Percentiles rank a stretch among this genome's conserved stretches.
Evolutionary conservation across 2,329 filamentous ascomycete species (phyloP).

Genomic region (Hypoxylon sp.): DNA sequence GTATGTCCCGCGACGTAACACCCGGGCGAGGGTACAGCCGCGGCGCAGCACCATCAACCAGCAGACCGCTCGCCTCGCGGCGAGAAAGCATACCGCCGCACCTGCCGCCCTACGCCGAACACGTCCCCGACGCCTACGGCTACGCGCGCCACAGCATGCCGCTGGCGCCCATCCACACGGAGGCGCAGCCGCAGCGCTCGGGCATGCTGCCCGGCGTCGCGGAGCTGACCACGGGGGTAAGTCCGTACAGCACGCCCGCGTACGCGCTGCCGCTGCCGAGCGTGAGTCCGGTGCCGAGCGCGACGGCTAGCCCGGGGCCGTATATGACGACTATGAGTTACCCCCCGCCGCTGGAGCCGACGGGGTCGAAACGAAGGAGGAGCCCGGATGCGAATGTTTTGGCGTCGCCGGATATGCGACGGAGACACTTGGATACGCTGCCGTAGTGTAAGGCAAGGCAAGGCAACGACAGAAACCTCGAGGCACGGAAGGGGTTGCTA

Average conservation of each 20-base stretch:
- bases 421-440: constrained; percentile 56
- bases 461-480: constrained; percentile 38
- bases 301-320: constrained; percentile 60
- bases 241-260: constrained; percentile 70
- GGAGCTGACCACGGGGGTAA: constrained; percentile 74
- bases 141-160: constrained; percentile 55
- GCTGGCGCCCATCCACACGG: constrained; percentile 67
- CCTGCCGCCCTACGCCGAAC: constrained; percentile 47
- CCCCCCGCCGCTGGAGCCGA: constrained; percentile 57
- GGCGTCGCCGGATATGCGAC: constrained; percentile 61
- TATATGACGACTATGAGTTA: constrained; percentile 54
- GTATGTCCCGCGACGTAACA: constrained; percentile 59
- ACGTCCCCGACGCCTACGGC: constrained; percentile 23
- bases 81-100: constrained; percentile 57
- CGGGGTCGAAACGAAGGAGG: constrained; percentile 65
- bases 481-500: constrained; percentile 25
- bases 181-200: constrained; percentile 56
- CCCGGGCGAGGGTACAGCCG: constrained; percentile 62
- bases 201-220: constrained; percentile 71
- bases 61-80: constrained; percentile 57
- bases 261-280: constrained; percentile 61
- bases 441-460: too few species aligned
- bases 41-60: constrained; percentile 47
- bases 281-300: constrained; percentile 56
- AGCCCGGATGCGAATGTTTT: constrained; percentile 61